Base-by-base conservation (phyloP, 2,329 filamentous ascomycete species). In the Beauveria sp. region DNA sequence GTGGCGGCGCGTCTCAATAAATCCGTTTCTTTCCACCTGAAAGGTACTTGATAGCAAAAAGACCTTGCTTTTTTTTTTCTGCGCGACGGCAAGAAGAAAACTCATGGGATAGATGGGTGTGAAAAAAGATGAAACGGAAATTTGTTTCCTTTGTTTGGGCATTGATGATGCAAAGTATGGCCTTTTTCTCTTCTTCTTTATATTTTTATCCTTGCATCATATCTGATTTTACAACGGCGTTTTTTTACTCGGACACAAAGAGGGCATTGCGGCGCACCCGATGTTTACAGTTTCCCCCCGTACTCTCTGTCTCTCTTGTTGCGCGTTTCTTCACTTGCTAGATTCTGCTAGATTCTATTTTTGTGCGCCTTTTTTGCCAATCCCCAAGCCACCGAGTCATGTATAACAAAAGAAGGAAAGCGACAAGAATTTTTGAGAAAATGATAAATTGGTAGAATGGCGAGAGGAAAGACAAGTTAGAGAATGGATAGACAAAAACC, bases 1-100 rank as follows among this genome's bases (percentile, higher is more conserved):
- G 76, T 41, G 72, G 71, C 60, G 70, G 71, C 59, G 62, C 55
- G 10, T 57, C 58, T 50, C 46, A 52, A 52, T 58, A 54, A 55
- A 41, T 7, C 22, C 20, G 22, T 20, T 20, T 22, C 16, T 46
- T 47, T 8, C n/a, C 18, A 46, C 9, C 10, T 24, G 14, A 24
- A 6, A 10, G 24, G 44, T 22, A 20, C 7, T 16, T 12, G 41
- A 16, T n/a, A 53, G 26, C 14, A 18, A 22, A 30, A n/a, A 20
- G 20, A 57, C 28, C 28, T 48, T 40, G n/a, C 14, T 16, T 47
- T 26, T 41, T 44, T 26, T 56, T 14, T 40, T 14, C 34, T 14
- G 12, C 12, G 55, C 26, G 9, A 22, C 14, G 10, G 41, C 24
- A 40, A n/a, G 48, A 57, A 37, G 24, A n/a, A 20, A 16, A 37